Base-by-base conservation (phyloP, 768 basidiomycete genomes). In the Calvatia gigantea region DNA sequence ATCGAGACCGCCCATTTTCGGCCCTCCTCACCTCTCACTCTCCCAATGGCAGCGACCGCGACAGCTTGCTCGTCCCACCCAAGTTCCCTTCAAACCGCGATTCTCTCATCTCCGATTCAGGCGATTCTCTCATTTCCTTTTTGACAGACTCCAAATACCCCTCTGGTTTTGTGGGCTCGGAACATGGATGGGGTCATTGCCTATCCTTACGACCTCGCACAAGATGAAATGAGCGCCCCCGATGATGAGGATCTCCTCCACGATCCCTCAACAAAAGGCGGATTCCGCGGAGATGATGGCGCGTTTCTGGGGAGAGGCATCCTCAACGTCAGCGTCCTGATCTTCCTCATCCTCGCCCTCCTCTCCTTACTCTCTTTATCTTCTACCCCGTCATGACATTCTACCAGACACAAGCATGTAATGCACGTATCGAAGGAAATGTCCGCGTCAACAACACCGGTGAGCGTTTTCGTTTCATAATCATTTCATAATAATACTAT, bases 241-340 rank as follows among this genome's bases (percentile, higher is more conserved):
- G 87, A 89, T 65, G 86, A 86, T 14, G 92, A 94, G 62, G 93
- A 94, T 64, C 66, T 80, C 19, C 67, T 94, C 32, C 89, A 94
- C 64, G 84, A 88, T 56, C 84, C 78, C 2, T 73, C 73, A 11
- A 65, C 67, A 9, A 64, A 75, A 27, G 68, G 61, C 14, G 51
- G 64, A 6, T 57, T 64, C 45, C 60, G 68, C 43, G 47, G 61
- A 38, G 51, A 58, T 32, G 64, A 64, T 12, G 67, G 61, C 38
- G 59, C 65, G 17, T 77, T 79, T 62, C 75, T 76, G 6, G 78
- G 74, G 76, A 65, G 76, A 31, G 72, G 74, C 2, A 42, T 91
- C 3, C 58, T 81, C 57, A 97, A 97, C 71, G 67, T 96, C 48
- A 71, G 80, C 27, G 80, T 90, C 47, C 75, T 98, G 21, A 0